Percentiles rank a stretch among this genome's conserved stretches.
phyloP scores from a whole-genome alignment of 768 basidiomycete species.

The Sutorius australiensis region DNA sequence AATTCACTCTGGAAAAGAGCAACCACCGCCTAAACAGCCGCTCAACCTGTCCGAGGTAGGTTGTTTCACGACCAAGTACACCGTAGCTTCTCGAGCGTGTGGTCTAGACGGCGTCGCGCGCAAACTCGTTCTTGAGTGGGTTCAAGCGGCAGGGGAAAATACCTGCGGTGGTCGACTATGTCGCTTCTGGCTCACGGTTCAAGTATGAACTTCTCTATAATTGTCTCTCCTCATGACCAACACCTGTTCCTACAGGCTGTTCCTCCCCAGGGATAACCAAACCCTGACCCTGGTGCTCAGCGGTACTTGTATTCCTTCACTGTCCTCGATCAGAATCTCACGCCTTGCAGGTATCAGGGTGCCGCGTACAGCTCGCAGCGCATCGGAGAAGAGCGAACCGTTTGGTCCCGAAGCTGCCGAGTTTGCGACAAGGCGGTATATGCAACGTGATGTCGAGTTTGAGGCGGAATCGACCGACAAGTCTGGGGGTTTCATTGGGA shows the following conservation, averaged over 20 bases:
- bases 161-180: slow-evolving; percentile 87
- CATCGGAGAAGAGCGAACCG: slow-evolving; percentile 84
- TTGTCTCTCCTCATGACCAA: neutral
- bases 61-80: neutral
- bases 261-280: slow-evolving; percentile 88
- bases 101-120: slow-evolving; percentile 62
- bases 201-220: slow-evolving; percentile 50
- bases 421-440: slow-evolving; percentile 72
- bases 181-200: slow-evolving; percentile 92
- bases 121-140: slow-evolving; percentile 80
- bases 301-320: slow-evolving; percentile 41
- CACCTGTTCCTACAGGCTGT: slow-evolving; percentile 48
- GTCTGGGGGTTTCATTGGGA: slow-evolving; percentile 92
- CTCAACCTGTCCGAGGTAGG: slow-evolving; percentile 89
- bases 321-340: slow-evolving; percentile 3
- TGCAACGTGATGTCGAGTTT: slow-evolving; percentile 96
- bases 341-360: slow-evolving; percentile 69
- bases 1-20: slow-evolving; percentile 90
- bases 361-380: slow-evolving; percentile 77
- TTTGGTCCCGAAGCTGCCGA: slow-evolving; percentile 81
- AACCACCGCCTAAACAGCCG: slow-evolving; percentile 71
- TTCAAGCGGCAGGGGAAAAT: slow-evolving; percentile 89
- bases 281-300: slow-evolving; percentile 89
- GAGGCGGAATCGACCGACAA: slow-evolving; percentile 90
- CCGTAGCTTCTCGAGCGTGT: neutral